These are phyloP conservation scores for Blastocystis sp. DNA, from an alignment of 352 stramenopile genomes.

Conservation along the genomic window DNA sequence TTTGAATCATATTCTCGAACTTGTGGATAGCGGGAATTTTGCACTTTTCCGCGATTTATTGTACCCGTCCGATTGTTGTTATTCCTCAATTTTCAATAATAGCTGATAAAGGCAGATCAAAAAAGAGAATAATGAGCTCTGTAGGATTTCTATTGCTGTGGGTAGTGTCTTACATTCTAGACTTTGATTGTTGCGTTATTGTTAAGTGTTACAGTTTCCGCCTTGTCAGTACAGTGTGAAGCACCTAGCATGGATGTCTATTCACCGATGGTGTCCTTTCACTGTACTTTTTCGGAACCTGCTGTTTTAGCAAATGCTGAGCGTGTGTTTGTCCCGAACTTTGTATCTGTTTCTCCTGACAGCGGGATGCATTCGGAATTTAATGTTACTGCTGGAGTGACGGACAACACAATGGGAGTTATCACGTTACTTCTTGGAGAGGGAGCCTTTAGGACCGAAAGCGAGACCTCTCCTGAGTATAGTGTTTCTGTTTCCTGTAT, in stretches of 20 bases:
- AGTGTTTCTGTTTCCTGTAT: constrained; percentile 3
- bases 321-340: constrained; percentile 7
- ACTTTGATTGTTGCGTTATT: constrained; percentile 53
- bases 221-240: constrained; percentile 21
- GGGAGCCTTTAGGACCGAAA: not conserved
- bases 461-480: constrained; percentile 25
- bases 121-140: not conserved
- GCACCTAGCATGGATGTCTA: constrained; percentile 3
- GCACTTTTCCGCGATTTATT: not conserved
- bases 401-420: constrained; percentile 7
- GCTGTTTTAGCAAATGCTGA: not conserved
- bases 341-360: constrained; percentile 21
- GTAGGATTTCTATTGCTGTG: not conserved
- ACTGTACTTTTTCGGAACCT: constrained; percentile 27
- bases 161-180: constrained; percentile 23
- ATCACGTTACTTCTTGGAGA: constrained; percentile 15
- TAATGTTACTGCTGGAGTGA: not conserved
- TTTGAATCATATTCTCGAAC: not conserved
- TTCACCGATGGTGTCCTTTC: not conserved
- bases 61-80: not conserved
- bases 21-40: constrained; percentile 24
- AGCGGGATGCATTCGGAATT: not conserved
- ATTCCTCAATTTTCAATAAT: not conserved
- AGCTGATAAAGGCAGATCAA: not conserved
- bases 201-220: not conserved